These are phyloP conservation scores for Sporothrix variecibatus DNA, from an alignment of 2,329 filamentous ascomycete genomes.

Conservation along the genomic window DNA sequence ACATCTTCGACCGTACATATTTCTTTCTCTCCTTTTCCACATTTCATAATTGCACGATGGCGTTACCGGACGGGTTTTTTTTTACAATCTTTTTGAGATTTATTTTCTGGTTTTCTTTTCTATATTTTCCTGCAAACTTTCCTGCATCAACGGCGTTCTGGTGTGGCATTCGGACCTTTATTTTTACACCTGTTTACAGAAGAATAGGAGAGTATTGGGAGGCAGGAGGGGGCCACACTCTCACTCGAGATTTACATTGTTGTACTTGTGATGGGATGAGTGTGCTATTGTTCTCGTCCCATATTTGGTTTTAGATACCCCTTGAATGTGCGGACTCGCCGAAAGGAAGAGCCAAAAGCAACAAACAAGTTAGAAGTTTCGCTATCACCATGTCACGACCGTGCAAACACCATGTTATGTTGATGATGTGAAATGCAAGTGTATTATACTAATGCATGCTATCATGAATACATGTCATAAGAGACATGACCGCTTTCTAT, in stretches of 20 bases:
- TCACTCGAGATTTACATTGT: not conserved
- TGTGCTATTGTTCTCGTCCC: not conserved
- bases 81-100: not conserved
- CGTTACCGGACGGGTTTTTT: not conserved
- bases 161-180: not conserved
- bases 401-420: not conserved
- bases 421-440: not conserved
- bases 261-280: not conserved
- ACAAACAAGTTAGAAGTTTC: slow-evolving; percentile 1
- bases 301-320: slow-evolving; percentile 10
- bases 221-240: not conserved
- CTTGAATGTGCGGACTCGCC: slow-evolving; percentile 15
- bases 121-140: not conserved
- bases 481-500: not conserved
- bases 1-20: not conserved
- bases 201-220: not conserved
- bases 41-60: not conserved
- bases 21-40: not conserved
- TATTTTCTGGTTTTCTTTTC: not conserved
- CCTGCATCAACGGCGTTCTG: slow-evolving; percentile 17
- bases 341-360: not conserved
- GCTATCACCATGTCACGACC: not conserved
- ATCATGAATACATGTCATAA: not conserved
- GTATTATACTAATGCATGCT: not conserved
- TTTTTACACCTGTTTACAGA: not conserved